Conservation (phyloP, 768 basidiomycete species). For the Amanita jacksonii region DNA sequence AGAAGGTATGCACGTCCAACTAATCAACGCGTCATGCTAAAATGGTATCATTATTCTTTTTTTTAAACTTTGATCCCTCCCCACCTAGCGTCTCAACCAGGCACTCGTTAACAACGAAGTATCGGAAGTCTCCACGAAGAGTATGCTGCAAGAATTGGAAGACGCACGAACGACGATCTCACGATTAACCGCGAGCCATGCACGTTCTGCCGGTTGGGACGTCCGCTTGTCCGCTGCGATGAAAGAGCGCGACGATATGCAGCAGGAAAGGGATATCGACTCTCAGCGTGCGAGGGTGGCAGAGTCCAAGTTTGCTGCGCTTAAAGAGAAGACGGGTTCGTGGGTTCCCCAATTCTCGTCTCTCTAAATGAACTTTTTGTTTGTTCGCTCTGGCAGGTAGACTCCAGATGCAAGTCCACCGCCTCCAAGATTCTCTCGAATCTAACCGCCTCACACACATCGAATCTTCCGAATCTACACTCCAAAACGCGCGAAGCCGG, state of each 20-base stretch:
- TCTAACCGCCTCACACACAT: conserved; percentile 47
- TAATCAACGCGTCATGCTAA: too few relatives aligned
- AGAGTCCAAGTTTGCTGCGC: conserved; percentile 52
- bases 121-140: conserved; percentile 69
- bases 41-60: too few relatives aligned
- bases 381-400: conserved; percentile 39
- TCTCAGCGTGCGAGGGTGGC: conserved; percentile 56
- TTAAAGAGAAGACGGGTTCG: conserved; percentile 61
- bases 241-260: conserved; percentile 76
- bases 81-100: conserved; percentile 59
- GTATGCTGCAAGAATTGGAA: conserved; percentile 63
- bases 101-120: conserved; percentile 77
- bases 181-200: conserved; percentile 59
- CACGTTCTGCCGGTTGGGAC: conserved; percentile 64
- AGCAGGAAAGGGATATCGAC: conserved; percentile 72
- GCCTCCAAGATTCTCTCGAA: conserved; percentile 55
- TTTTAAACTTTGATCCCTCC: too few relatives aligned
- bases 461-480: conserved; percentile 57
- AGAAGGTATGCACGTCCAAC: conserved; percentile 54
- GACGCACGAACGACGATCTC: conserved; percentile 60
- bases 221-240: conserved; percentile 50
- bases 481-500: conserved; percentile 55
- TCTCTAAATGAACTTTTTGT: conserved; percentile 1
- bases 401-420: conserved; percentile 55
- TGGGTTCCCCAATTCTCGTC: conserved; percentile 7